Evolutionary conservation across 768 basidiomycete species (phyloP).

Genomic region (Suillus fuscotomentosus): DNA sequence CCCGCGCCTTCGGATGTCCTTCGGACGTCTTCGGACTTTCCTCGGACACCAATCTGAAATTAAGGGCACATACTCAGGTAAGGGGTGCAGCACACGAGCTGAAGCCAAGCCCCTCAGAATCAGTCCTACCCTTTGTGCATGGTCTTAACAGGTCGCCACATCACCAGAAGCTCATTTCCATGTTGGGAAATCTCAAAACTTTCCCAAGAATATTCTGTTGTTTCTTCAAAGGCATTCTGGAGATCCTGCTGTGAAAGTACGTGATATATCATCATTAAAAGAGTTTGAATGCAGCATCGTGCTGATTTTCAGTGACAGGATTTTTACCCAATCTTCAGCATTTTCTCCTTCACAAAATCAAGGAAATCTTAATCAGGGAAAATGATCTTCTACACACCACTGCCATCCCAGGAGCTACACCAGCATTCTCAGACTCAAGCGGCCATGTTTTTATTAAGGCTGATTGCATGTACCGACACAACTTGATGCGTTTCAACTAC

Average conservation of each 20-base stretch:
- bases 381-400: constrained; percentile 15
- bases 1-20: no score
- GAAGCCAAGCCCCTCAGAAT: no score
- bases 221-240: constrained; percentile 6
- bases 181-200: constrained; percentile 15
- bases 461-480: constrained; percentile 1
- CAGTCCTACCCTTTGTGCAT: no score
- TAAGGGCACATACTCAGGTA: no score
- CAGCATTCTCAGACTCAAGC: not conserved
- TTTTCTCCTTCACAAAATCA: constrained; percentile 12
- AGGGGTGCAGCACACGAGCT: no score
- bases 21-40: no score
- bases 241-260: constrained; percentile 26
- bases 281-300: not conserved
- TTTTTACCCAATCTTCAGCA: constrained; percentile 8
- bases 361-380: constrained; percentile 8
- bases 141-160: no score
- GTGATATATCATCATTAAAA: not conserved
- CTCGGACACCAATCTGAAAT: no score
- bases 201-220: not conserved
- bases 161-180: constrained; percentile 14
- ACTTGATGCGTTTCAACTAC: not conserved
- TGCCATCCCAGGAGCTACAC: not conserved
- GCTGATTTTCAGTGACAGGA: constrained; percentile 2
- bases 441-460: not conserved